phyloP scores from a whole-genome alignment of 805 yeast genomes.

The Candida golubevii region DNA sequence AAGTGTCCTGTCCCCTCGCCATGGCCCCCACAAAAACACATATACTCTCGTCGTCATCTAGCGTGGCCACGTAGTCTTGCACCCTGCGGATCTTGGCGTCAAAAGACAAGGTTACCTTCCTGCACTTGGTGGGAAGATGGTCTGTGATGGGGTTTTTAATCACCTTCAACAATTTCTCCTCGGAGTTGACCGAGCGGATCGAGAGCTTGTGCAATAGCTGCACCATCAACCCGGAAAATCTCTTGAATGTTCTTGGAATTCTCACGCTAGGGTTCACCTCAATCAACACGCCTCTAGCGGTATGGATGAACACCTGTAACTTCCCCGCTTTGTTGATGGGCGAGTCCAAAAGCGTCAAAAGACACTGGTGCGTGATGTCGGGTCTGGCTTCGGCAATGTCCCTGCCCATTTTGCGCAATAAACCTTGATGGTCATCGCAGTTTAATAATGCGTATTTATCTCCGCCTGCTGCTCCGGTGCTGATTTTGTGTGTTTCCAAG shows the following conservation, averaged over 20 bases:
- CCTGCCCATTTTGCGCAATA: conserved; percentile 91
- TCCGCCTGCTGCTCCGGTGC: conserved; percentile 66
- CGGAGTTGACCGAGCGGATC: conserved; percentile 91
- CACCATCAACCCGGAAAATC: conserved; percentile 97
- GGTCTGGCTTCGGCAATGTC: conserved; percentile 98
- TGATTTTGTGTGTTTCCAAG: conserved; percentile 88
- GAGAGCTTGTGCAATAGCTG: conserved; percentile 89
- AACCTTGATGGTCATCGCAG: conserved; percentile 98
- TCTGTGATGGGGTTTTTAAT: conserved; percentile 97
- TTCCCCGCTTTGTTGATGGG: conserved; percentile 97
- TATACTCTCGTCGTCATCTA: conserved; percentile 86
- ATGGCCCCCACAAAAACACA: conserved; percentile 99
- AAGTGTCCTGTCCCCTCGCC: conserved; percentile 97
- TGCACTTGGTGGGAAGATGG: conserved; percentile 93
- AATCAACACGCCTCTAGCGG: conserved; percentile 89
- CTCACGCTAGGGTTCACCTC: conserved; percentile 96
- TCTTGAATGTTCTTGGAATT: conserved; percentile 96
- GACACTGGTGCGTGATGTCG: conserved; percentile 98
- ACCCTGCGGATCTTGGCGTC: conserved; percentile 87
- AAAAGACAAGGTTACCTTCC: conserved; percentile 85
- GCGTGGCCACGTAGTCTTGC: conserved; percentile 76
- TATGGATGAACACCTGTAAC: conserved; percentile 92
- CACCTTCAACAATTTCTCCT: conserved; percentile 88
- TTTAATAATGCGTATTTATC: conserved; percentile 91
- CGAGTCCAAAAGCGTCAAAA: conserved; percentile 89